These are phyloP conservation scores for Wickerhamomyces canadensis DNA, from an alignment of 805 yeast species.

Conservation along the genomic window DNA sequence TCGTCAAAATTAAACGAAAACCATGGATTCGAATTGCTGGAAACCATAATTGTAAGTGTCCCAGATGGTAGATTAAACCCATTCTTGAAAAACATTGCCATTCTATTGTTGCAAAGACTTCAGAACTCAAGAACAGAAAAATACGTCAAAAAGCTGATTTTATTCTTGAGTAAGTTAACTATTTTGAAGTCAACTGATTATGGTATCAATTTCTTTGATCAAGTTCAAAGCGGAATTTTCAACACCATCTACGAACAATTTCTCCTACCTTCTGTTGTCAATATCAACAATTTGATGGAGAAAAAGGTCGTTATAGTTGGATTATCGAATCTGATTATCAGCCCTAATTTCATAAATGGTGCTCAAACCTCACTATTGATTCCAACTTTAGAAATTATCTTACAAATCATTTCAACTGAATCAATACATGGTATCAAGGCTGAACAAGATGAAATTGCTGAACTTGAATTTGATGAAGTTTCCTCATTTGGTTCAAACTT, in stretches of 20 bases:
- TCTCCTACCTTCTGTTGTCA: slow-evolving; percentile 35
- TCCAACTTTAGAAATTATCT: slow-evolving; percentile 37
- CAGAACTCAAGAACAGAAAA: slow-evolving; percentile 79
- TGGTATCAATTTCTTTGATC: slow-evolving; percentile 59
- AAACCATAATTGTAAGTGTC: slow-evolving; percentile 54
- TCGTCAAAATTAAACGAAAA: slow-evolving; percentile 78
- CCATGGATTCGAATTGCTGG: slow-evolving; percentile 81
- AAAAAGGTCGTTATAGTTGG: slow-evolving; percentile 52
- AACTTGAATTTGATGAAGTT: slow-evolving; percentile 59
- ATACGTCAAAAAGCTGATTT: slow-evolving; percentile 63
- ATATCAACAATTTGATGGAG: slow-evolving; percentile 45
- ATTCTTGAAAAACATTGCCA: slow-evolving; percentile 66
- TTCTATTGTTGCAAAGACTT: slow-evolving; percentile 71
- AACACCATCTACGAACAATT: slow-evolving; percentile 42
- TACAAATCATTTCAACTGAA: slow-evolving; percentile 32
- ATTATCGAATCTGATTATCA: slow-evolving; percentile 35
- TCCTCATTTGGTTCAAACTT: slow-evolving; percentile 83
- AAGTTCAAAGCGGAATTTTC: slow-evolving; percentile 58
- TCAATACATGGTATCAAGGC: slow-evolving; percentile 29
- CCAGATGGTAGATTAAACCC: slow-evolving; percentile 44
- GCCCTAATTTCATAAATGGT: slow-evolving; percentile 31
- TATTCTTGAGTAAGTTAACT: slow-evolving; percentile 53
- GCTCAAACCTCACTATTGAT: slow-evolving; percentile 37
- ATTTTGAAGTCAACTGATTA: slow-evolving; percentile 44
- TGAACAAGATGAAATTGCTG: slow-evolving; percentile 33